A percentile compares a stretch with the other conserved stretches of the same genome.
Conservation (phyloP, 31 red algal species). For the Porphyra umbilicalis region DNA sequence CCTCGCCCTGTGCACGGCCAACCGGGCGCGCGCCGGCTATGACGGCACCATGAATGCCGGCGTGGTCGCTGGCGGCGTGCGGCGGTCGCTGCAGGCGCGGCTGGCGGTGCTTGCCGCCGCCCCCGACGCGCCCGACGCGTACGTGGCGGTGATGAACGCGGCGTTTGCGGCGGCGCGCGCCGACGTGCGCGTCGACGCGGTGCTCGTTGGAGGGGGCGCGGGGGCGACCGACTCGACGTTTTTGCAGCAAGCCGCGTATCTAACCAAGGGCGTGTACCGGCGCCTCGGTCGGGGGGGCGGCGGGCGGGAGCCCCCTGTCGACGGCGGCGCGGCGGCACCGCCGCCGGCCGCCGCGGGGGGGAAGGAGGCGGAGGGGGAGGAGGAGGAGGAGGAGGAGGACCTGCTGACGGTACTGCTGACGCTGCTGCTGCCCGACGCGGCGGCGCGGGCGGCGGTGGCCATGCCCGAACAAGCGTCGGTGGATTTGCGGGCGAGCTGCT, state of each 20-base stretch:
- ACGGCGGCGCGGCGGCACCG: not conserved
- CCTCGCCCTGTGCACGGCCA: constrained; percentile 43
- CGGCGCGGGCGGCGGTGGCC: constrained; percentile 43
- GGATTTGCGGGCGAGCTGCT: constrained; percentile 83
- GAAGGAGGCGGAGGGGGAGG: not conserved
- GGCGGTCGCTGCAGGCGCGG: not conserved
- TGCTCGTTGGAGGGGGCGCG: not conserved
- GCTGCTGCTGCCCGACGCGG: constrained; percentile 42
- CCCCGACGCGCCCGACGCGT: constrained; percentile 45
- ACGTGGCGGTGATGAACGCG: constrained; percentile 74
- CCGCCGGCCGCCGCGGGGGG: too few species aligned
- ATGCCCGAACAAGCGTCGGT: constrained; percentile 62
- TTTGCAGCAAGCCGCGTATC: constrained; percentile 72
- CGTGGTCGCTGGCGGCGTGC: not conserved
- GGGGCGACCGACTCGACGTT: constrained; percentile 43
- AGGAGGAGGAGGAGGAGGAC: constrained; percentile 7
- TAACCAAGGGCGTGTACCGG: constrained; percentile 76
- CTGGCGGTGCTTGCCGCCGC: constrained; percentile 16
- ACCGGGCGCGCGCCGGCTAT: constrained; percentile 19
- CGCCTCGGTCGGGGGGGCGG: not conserved
- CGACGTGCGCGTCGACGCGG: constrained; percentile 48
- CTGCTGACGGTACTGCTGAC: constrained; percentile 56
- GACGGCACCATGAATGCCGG: not conserved
- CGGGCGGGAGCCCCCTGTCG: not conserved
- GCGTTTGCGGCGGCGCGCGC: constrained; percentile 67